phyloP scores from a whole-genome alignment of 2,329 filamentous ascomycete genomes.

The Fusarium bactridioides region DNA sequence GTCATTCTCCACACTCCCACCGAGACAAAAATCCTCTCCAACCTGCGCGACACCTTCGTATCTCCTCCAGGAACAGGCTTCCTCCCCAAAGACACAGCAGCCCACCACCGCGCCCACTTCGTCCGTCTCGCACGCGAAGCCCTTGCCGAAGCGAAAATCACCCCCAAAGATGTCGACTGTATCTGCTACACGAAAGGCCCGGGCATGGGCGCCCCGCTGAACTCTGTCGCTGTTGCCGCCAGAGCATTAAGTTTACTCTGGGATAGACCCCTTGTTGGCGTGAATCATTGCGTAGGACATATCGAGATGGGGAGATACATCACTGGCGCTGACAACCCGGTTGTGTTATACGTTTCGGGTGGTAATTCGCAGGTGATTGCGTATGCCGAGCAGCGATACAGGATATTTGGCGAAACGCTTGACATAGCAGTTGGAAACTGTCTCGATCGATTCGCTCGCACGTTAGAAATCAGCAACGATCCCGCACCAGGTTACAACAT shows the following conservation, averaged over 20 bases:
- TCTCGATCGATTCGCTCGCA: conserved; percentile 92
- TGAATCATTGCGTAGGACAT: conserved; percentile 98
- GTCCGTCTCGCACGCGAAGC: conserved; percentile 81
- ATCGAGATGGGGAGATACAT: conserved; percentile 98
- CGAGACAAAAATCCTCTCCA: conserved; percentile 77
- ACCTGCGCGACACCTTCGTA: conserved; percentile 92
- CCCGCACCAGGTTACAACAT: conserved; percentile 98
- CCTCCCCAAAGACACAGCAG: conserved; percentile 93
- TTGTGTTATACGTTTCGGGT: conserved; percentile 93
- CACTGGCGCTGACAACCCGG: conserved; percentile 88
- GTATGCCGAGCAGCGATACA: conserved; percentile 91
- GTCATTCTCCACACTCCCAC: conserved; percentile 79
- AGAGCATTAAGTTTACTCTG: conserved; percentile 84
- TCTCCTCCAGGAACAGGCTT: conserved; percentile 94
- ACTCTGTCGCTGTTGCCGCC: conserved; percentile 85
- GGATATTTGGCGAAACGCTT: conserved; percentile 96
- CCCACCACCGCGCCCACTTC: conserved; percentile 89
- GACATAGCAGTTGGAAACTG: conserved; percentile 99
- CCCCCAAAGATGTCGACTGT: conserved; percentile 79
- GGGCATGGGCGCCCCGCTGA: conserved; percentile 94
- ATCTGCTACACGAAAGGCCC: conserved; percentile 96
- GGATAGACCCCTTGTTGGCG: conserved; percentile 87
- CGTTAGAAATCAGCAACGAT: conserved; percentile 90
- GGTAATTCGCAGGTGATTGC: conserved; percentile 99
- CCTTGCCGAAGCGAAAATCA: conserved; percentile 69